phyloP scores from a whole-genome alignment of 2,329 filamentous ascomycete species.

The Chrysoporthe cubensis region DNA sequence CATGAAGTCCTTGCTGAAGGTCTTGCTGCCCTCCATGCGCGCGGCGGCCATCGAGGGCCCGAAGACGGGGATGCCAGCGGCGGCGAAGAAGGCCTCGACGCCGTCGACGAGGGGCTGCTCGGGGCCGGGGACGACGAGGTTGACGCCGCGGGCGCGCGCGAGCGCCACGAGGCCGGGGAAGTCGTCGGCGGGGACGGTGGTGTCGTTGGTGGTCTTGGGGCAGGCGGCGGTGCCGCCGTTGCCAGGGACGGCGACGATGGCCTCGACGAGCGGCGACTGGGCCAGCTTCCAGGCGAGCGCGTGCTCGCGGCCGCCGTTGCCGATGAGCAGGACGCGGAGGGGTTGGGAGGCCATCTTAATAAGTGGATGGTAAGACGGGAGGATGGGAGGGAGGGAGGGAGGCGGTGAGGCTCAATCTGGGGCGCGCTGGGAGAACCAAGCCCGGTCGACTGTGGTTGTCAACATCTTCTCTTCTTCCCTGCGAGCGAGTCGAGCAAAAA shows the following conservation, averaged over 20 bases:
- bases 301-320: conserved; percentile 93
- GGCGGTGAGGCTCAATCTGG: conserved; percentile 15
- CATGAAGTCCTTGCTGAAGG: conserved; percentile 99
- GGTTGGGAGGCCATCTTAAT: conserved; percentile 30
- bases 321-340: conserved; percentile 80
- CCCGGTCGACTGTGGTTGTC: conserved; percentile 21
- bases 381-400: neutral
- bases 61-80: conserved; percentile 77
- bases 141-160: conserved; percentile 72
- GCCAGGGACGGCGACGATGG: conserved; percentile 73
- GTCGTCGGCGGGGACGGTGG: conserved; percentile 71
- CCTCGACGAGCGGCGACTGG: conserved; percentile 77
- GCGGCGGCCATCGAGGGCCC: conserved; percentile 85
- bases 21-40: conserved; percentile 93
- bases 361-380: neutral
- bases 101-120: conserved; percentile 94
- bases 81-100: conserved; percentile 80
- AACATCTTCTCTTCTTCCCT: conserved; percentile 22
- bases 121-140: conserved; percentile 86
- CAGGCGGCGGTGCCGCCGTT: conserved; percentile 83
- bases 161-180: conserved; percentile 78
- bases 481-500: conserved; percentile 7
- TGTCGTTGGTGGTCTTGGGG: conserved; percentile 74
- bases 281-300: conserved; percentile 92
- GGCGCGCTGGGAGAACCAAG: conserved; percentile 18